phyloP scores from a whole-genome alignment of 306 rosid genomes.

The Comarum palustre region DNA sequence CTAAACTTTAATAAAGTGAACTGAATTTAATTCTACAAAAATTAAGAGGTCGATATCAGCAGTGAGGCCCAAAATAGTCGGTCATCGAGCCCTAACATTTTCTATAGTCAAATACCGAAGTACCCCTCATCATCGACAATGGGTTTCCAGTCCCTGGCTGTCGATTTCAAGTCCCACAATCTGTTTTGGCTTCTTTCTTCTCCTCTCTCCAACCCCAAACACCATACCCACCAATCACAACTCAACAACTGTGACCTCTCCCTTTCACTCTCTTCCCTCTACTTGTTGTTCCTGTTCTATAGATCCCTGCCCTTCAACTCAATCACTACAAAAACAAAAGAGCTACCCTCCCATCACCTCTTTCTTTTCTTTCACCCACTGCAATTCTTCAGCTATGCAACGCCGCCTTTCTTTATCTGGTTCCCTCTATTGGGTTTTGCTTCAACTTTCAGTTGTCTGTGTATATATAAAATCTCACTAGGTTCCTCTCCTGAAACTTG shows the following conservation, averaged over 20 bases:
- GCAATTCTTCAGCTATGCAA: conserved; percentile 7
- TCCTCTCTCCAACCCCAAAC: conserved; percentile 36
- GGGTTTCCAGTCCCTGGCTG: conserved; percentile 31
- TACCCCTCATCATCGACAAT: neutral
- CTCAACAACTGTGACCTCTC: conserved; percentile 49
- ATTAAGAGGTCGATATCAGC: no score
- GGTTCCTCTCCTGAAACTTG: conserved; percentile 11
- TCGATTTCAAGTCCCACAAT: conserved; percentile 22
- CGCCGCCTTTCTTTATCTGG: neutral
- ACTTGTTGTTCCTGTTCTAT: conserved; percentile 40
- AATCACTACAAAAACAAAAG: conserved; percentile 21
- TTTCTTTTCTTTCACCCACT: no score
- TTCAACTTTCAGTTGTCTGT: neutral
- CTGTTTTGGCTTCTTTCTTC: conserved; percentile 9
- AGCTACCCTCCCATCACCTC: conserved; percentile 22
- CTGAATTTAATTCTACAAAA: no score
- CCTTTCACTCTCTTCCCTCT: conserved; percentile 24
- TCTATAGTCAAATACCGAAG: neutral
- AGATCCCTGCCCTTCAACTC: conserved; percentile 41
- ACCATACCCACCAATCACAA: conserved; percentile 67
- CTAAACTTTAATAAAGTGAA: no score
- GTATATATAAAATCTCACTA: neutral
- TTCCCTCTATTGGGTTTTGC: conserved; percentile 13
- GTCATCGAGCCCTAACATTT: neutral
- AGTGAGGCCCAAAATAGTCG: neutral